Conservation (phyloP, 2,329 filamentous ascomycete genomes). For the Leptographium flavum region DNA sequence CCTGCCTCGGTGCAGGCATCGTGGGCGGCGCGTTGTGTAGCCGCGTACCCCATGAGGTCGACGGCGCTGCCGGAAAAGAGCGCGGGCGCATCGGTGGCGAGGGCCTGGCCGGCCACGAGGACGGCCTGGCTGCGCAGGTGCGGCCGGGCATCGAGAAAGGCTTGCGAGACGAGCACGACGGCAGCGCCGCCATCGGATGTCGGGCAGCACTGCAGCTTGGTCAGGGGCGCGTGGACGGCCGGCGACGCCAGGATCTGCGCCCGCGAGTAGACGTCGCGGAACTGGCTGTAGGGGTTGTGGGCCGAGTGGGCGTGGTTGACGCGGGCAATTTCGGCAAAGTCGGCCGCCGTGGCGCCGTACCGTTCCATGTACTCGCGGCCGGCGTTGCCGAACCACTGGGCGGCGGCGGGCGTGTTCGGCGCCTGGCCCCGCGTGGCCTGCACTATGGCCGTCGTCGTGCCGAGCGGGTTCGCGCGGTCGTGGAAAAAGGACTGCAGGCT, state of each 20-base stretch:
- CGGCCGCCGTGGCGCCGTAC: conserved; percentile 66
- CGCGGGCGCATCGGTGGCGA: conserved; percentile 70
- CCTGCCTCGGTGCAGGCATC: conserved; percentile 63
- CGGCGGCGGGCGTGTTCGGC: conserved; percentile 70
- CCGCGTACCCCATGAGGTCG: conserved; percentile 79
- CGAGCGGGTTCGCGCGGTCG: conserved; percentile 68
- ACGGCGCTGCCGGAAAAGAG: conserved; percentile 72
- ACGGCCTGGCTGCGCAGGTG: conserved; percentile 74
- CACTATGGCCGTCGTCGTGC: conserved; percentile 66
- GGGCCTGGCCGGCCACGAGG: conserved; percentile 71
- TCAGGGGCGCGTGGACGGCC: conserved; percentile 74
- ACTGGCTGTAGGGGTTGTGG: conserved; percentile 95
- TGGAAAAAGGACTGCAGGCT: conserved; percentile 72
- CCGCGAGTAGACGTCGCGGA: conserved; percentile 78
- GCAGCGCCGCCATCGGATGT: conserved; percentile 88
- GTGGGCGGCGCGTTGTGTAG: conserved; percentile 58
- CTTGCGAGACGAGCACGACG: conserved; percentile 75
- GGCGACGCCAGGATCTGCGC: conserved; percentile 66
- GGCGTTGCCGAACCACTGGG: conserved; percentile 92
- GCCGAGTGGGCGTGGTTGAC: conserved; percentile 87
- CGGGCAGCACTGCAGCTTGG: conserved; percentile 97
- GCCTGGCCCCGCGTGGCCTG: conserved; percentile 64
- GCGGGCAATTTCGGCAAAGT: conserved; percentile 90
- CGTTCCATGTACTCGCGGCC: conserved; percentile 92
- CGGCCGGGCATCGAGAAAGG: conserved; percentile 73